Evolutionary conservation across 768 basidiomycete species (phyloP), one percentile per base, ranked within the genome.

Genomic region (Paxillus rubicundulus): DNA sequence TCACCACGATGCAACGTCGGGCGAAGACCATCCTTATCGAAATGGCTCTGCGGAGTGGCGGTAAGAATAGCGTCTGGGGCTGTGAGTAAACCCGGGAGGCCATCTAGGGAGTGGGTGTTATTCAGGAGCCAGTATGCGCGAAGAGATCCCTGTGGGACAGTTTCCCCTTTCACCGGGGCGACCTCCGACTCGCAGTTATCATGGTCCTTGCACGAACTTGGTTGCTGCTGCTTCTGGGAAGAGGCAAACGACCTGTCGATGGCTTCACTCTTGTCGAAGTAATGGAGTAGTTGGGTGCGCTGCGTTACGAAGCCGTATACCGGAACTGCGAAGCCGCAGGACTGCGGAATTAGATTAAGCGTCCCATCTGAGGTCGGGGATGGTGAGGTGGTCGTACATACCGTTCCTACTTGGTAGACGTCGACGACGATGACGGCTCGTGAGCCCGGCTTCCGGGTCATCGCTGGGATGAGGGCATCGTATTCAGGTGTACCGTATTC

Each of bases 401-500:
- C 78, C 6, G 77, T 60, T 41, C 72, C 70, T 21, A 85, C 82
- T 72, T 84, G 78, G 60, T 79, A 73, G 12, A 88, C 71, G 53
- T 86, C 79, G 13, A 88, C 57, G 49, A 83, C 71, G 54, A 89
- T 82, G 45, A 76, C 75, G 8, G 84, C 72, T 17, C 85, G 75
- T 2, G 85, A 84, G 17, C 85, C 85, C 0, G 81, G 76, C 40
- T 75, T 72, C 10, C 85, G 77, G 37, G 70, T 66, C 18, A 70
- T 67, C 1, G 71, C 57, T 0, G 80, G 75, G 14, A 88, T 73
- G 28, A 82, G 73, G 1, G 61, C 64, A 44, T 82, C 73, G 61
- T 84, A 89, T 58, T 82, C 82, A 1, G 77, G 75, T 8, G 82
- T 78, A 16, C 83, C 85, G 54, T 81, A 81, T 63, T 88, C 85